Evolutionary conservation across 352 stramenopile species (phyloP), one percentile per base, ranked within the genome.

Genomic region (Hyphochytrium catenoides): DNA sequence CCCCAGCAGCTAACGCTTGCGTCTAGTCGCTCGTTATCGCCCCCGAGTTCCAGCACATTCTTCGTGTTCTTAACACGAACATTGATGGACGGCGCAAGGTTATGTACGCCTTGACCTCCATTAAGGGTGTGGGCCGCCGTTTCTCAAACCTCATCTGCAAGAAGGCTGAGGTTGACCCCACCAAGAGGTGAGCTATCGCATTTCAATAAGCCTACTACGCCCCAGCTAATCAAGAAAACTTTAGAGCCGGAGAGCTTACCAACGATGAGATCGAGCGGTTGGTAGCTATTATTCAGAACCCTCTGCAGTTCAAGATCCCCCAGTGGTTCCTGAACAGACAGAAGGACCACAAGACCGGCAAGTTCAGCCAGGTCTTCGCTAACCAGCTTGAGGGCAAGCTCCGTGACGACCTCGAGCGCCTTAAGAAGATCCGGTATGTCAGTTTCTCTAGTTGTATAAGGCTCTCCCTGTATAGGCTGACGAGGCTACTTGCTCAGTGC

Each of bases 31-130:
- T 82, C 64, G 67, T 82, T 52, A 78, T 82, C 56, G 74, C 76
- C 54, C 75, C 69, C 56, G 91, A 97, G 61, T 98, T 98, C 68
- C 89, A 97, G 65, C 88, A 97, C 77, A 98, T 98, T 74, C 78
- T 98, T 53, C 91, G 91, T 97, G 95, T 98, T 66, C 86, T 98
- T 52, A 98, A 98, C 72, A 98, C 91, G 48, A 98, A 98, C 75
- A 88, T 98, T 62, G 89, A 97, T 71, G 91, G 91, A 72, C 89
- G 91, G 64, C 74, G 86, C 52, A 96, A 82, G 61, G 59, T 69
- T 36, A 78, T 64, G 67, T 54, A 78, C 50, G 67, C 67, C 33
- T 45, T 82, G 52, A 82, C 67, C 52, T 48, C 67, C 51, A 75
- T 82, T 50, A 59, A 74, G 52, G 67, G 67, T 76, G 62, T 78